phyloP scores from a whole-genome alignment of 2,329 filamentous ascomycete genomes.

The Zymoseptoria crescenta region DNA sequence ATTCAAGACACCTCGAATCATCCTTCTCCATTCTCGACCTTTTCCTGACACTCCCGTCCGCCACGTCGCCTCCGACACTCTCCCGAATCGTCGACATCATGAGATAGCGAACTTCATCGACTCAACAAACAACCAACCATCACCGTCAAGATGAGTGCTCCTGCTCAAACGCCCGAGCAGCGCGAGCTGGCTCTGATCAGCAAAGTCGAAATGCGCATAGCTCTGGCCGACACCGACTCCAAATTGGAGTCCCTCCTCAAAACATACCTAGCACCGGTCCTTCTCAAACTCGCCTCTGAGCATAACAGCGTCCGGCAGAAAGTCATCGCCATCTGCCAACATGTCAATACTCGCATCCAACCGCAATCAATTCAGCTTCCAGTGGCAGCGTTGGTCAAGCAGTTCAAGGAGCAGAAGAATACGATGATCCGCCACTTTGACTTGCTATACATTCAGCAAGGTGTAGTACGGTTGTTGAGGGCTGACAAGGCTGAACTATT shows the following conservation, averaged over 20 bases:
- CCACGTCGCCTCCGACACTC: not conserved
- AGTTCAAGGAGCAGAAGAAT: constrained; percentile 73
- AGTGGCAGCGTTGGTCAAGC: constrained; percentile 73
- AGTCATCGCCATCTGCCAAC: constrained; percentile 63
- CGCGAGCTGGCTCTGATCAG: constrained; percentile 75
- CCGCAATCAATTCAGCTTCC: constrained; percentile 64
- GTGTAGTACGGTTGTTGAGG: constrained; percentile 54
- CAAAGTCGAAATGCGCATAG: constrained; percentile 78
- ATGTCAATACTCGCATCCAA: constrained; percentile 59
- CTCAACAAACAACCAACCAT: not conserved
- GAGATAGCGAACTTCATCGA: not conserved
- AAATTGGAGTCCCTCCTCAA: constrained; percentile 73
- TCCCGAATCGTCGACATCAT: not conserved
- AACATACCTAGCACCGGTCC: constrained; percentile 69
- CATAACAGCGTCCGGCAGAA: constrained; percentile 73
- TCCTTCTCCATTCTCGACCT: not conserved
- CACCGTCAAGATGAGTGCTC: constrained; percentile 6
- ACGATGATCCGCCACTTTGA: constrained; percentile 80
- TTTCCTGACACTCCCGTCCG: not conserved
- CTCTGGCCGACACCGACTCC: constrained; percentile 71
- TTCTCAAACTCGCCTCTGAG: constrained; percentile 80
- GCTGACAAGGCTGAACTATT: constrained; percentile 63
- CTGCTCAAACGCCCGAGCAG: constrained; percentile 42
- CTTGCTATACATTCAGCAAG: constrained; percentile 81
- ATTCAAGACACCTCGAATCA: not conserved